Evolutionary conservation across 768 basidiomycete genomes (phyloP), one percentile per base, ranked within the genome.

Genomic region (Asterophora parasitica): DNA sequence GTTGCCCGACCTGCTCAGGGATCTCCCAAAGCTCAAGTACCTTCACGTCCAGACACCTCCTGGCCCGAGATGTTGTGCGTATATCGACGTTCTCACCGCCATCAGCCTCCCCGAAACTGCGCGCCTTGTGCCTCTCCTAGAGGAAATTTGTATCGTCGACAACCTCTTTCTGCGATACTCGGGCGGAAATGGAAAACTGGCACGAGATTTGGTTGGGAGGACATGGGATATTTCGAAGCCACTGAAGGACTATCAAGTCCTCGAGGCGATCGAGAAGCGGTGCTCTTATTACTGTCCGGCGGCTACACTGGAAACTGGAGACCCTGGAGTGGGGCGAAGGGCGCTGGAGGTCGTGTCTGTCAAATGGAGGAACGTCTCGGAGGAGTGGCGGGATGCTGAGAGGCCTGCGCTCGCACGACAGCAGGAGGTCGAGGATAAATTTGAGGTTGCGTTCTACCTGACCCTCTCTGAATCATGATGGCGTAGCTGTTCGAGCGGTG

Each of bases 401-500:
- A 37, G 36, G 19, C 36, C n/a, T 16, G 36, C 36, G 36, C 8
- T 37, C 6, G 36, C 2, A 3, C 15, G 36, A 9, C 19, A 17
- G 36, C 1, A 17, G 4, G 36, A 17, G 36, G 19, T 37, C 6
- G 36, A 37, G 36, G 36, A 37, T 17, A 4, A 3, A 23, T 23
- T 23, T 23, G 23, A 23, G 3, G 23, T 23, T 23, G 23, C 23
- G 23, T 3, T 23, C 23, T 23, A 23, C 23, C 23, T 23, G 6
- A 3, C 23, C 23, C 23, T 23, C 23, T n/a, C n/a, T n/a, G n/a
- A n/a, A n/a, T n/a, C 23, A 23, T 23, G n/a, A n/a, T n/a, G n/a
- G 23, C 23, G 6, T 23, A 23, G 23, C 6, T 6, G 23, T 81
- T 55, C 56, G 75, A 4, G 4, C 32, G n/a, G 32, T 33, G 32